phyloP scores from a whole-genome alignment of 2,329 filamentous ascomycete species.

The Macrophomina tecta region DNA sequence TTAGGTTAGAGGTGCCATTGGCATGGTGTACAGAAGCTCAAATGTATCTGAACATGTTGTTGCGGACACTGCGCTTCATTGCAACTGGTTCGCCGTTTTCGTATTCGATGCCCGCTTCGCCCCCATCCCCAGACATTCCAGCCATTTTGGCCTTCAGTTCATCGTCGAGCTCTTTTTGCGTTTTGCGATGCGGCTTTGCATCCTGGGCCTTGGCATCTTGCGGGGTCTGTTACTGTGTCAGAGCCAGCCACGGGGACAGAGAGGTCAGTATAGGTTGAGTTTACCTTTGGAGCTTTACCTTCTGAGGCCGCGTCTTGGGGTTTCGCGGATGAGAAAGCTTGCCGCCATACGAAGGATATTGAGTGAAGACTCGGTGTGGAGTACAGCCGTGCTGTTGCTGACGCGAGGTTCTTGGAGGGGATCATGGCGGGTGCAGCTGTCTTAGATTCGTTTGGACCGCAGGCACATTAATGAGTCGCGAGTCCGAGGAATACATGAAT shows the following conservation, averaged over 20 bases:
- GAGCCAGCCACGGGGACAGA: not conserved
- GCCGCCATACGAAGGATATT: not conserved
- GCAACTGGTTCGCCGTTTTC: constrained; percentile 74
- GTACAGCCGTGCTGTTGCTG: not conserved
- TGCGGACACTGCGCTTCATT: constrained; percentile 75
- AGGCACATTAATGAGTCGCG: too few relatives aligned
- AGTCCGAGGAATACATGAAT: too few relatives aligned
- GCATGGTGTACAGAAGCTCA: constrained; percentile 37
- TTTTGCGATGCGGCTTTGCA: constrained; percentile 14
- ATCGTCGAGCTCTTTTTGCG: constrained; percentile 66
- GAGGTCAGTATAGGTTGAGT: too few relatives aligned
- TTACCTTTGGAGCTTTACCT: too few relatives aligned
- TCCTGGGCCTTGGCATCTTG: not conserved
- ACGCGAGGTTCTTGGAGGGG: not conserved
- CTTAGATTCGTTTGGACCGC: not conserved
- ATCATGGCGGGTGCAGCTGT: not conserved
- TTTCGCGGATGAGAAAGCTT: not conserved
- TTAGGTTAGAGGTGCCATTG: too few relatives aligned
- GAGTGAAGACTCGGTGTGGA: not conserved
- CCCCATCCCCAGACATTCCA: constrained; percentile 71
- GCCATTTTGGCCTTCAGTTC: constrained; percentile 71
- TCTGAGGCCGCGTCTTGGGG: not conserved
- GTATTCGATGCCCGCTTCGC: constrained; percentile 73
- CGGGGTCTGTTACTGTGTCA: not conserved
- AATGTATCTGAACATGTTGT: constrained; percentile 80